These are phyloP conservation scores for Crepidotus variabilis DNA, from an alignment of 768 basidiomycete species.

Conservation along the genomic window DNA sequence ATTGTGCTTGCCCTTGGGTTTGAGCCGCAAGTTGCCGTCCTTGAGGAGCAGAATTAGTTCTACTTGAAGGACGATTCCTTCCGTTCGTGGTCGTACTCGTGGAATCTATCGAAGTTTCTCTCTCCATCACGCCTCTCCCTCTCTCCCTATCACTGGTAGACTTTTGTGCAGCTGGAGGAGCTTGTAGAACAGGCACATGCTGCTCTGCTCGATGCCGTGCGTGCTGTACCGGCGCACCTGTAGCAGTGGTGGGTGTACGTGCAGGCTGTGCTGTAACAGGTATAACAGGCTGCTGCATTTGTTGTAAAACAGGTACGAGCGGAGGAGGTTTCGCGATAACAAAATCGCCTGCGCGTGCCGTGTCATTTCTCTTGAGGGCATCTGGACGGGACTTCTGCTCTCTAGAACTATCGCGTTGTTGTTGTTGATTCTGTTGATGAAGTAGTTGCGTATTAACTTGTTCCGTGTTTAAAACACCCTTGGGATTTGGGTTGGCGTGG, in stretches of 20 bases:
- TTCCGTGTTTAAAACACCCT: neutral
- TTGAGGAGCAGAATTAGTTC: neutral
- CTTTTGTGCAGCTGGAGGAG: neutral
- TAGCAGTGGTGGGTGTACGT: neutral
- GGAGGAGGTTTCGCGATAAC: neutral
- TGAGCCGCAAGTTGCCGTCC: neutral
- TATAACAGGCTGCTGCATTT: neutral
- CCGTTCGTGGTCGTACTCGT: neutral
- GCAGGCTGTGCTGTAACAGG: neutral
- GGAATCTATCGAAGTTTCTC: neutral
- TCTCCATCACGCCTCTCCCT: neutral
- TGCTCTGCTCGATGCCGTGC: neutral
- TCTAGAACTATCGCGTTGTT: neutral
- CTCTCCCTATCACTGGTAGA: neutral
- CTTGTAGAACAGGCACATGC: neutral
- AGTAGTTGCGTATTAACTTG: neutral
- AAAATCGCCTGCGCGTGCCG: neutral
- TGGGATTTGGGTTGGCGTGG: neutral
- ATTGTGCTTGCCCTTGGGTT: neutral
- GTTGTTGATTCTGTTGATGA: conserved; percentile 4
- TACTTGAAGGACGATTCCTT: neutral
- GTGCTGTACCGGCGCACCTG: neutral
- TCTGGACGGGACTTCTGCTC: neutral
- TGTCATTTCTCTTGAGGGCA: neutral
- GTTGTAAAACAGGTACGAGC: neutral